phyloP scores from a whole-genome alignment of 2,329 filamentous ascomycete genomes.

The Hypoxylon sp. region DNA sequence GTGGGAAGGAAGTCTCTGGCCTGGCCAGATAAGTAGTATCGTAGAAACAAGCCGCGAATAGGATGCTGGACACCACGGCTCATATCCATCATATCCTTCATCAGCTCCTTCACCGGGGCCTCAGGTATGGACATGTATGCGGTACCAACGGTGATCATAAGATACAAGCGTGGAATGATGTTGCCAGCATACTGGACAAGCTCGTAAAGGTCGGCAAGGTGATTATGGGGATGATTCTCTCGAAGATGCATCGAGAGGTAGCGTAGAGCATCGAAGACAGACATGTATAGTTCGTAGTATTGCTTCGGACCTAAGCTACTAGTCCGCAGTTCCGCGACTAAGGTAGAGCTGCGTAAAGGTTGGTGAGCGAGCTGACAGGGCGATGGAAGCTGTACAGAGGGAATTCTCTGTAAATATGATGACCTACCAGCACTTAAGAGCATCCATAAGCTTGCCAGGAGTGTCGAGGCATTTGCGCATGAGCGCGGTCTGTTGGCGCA shows the following conservation, averaged over 20 bases:
- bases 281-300: conserved; percentile 99
- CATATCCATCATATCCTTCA: conserved; percentile 99
- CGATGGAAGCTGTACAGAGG: conserved; percentile 23
- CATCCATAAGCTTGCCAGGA: conserved; percentile 99
- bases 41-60: conserved; percentile 90
- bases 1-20: conserved; percentile 87
- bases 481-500: conserved; percentile 93
- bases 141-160: conserved; percentile 99
- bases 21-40: conserved; percentile 96
- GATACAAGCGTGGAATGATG: conserved; percentile 93
- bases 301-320: conserved; percentile 98
- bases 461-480: conserved; percentile 99
- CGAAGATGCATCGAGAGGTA: conserved; percentile 96
- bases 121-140: conserved; percentile 99
- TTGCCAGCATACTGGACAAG: conserved; percentile 98
- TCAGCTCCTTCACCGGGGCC: conserved; percentile 98
- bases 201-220: conserved; percentile 97
- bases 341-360: conserved; percentile 76
- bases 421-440: conserved; percentile 96
- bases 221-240: conserved; percentile 97
- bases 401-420: not conserved
- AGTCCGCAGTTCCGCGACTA: conserved; percentile 97
- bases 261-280: conserved; percentile 96
- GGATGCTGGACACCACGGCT: conserved; percentile 97
- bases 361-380: conserved; percentile 43